Conservation (phyloP, 179 eudicot genomes). For the Dionaea muscipula region DNA sequence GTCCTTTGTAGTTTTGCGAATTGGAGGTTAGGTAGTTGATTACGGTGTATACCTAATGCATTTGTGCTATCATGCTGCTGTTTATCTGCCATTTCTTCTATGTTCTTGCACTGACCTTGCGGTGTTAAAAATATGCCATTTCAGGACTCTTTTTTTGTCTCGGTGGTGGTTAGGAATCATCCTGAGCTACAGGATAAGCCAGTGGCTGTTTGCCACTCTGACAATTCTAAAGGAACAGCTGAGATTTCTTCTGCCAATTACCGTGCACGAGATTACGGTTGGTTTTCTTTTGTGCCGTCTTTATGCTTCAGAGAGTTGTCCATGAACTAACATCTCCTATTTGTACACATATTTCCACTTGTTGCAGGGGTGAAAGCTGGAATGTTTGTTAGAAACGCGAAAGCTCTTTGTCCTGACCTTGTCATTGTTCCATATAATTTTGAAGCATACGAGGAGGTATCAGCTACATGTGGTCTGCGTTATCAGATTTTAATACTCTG, state of each 20-base stretch:
- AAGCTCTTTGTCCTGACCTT: constrained; percentile 84
- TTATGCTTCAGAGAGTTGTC: constrained; percentile 7
- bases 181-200: constrained; percentile 69
- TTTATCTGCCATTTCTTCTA: background rate
- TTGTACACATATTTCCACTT: background rate
- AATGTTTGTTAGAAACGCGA: constrained; percentile 92
- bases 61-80: background rate
- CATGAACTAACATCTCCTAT: background rate
- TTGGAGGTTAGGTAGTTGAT: background rate
- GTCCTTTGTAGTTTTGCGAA: no score
- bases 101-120: background rate
- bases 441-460: constrained; percentile 87
- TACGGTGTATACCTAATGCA: background rate
- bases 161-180: constrained; percentile 66
- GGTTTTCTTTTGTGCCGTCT: constrained; percentile 11
- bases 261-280: constrained; percentile 84
- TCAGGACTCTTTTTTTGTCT: constrained; percentile 95
- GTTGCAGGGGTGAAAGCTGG: constrained; percentile 77
- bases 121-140: constrained; percentile 9
- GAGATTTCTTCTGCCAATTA: constrained; percentile 96
- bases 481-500: no score
- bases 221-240: constrained; percentile 88
- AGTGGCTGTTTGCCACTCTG: constrained; percentile 97
- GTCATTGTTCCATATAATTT: constrained; percentile 76
- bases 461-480: background rate